These are phyloP conservation scores for Styphnolobium japonicum DNA, from an alignment of 306 rosid genomes.

Conservation along the genomic window DNA sequence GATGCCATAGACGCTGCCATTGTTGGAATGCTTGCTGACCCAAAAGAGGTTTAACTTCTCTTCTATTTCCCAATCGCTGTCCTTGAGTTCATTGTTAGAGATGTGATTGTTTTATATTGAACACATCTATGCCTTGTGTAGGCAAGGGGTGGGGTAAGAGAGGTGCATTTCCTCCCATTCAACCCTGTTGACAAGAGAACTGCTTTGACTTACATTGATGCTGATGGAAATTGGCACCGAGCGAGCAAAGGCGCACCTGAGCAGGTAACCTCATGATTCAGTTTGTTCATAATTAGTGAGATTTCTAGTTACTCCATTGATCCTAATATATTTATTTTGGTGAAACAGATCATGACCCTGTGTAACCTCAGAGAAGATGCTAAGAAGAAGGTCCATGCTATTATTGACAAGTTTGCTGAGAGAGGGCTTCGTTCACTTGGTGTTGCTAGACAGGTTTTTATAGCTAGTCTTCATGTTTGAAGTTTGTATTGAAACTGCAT, in stretches of 20 bases:
- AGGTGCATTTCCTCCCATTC: slow-evolving; percentile 90
- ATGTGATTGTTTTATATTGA: not conserved
- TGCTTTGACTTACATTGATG: slow-evolving; percentile 92
- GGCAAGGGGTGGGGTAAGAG: slow-evolving; percentile 92
- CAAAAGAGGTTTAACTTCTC: slow-evolving; percentile 71
- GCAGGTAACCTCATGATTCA: slow-evolving; percentile 55
- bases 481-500: not conserved
- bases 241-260: slow-evolving; percentile 99
- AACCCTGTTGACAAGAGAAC: slow-evolving; percentile 98
- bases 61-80: not conserved
- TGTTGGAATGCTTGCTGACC: slow-evolving; percentile 99
- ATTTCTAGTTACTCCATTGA: not conserved
- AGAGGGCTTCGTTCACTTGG: slow-evolving; percentile 98
- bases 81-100: not conserved
- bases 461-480: not conserved
- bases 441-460: slow-evolving; percentile 85
- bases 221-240: slow-evolving; percentile 82
- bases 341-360: slow-evolving; percentile 61
- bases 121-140: slow-evolving; percentile 23
- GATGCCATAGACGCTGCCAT: slow-evolving; percentile 97
- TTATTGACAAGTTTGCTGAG: slow-evolving; percentile 92
- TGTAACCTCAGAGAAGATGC: slow-evolving; percentile 86
- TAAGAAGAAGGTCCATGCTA: slow-evolving; percentile 62
- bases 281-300: not conserved
- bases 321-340: slow-evolving; percentile 21